These are phyloP conservation scores for Volutella citrinella DNA, from an alignment of 2,329 filamentous ascomycete species.

Conservation along the genomic window DNA sequence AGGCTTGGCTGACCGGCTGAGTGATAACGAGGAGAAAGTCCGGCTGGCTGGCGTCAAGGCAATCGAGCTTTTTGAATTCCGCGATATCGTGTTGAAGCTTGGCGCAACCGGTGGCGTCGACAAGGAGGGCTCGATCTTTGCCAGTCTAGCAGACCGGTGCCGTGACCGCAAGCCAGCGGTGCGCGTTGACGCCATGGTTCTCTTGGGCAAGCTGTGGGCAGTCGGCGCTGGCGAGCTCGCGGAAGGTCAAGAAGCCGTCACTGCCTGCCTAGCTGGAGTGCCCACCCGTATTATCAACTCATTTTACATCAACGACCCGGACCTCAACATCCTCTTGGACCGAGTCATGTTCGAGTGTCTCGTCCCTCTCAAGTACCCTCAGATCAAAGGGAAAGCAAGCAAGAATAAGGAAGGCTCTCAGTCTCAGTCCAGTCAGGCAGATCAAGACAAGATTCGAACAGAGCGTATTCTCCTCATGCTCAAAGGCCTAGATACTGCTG, in stretches of 20 bases:
- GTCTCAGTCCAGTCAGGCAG: slow-evolving; percentile 46
- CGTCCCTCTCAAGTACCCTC: slow-evolving; percentile 84
- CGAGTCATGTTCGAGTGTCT: slow-evolving; percentile 83
- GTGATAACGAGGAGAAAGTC: slow-evolving; percentile 88
- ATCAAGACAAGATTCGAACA: slow-evolving; percentile 74
- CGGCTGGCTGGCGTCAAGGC: slow-evolving; percentile 84
- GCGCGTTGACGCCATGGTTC: slow-evolving; percentile 80
- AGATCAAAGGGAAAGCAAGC: slow-evolving; percentile 55
- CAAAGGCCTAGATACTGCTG: slow-evolving; percentile 70
- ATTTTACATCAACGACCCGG: slow-evolving; percentile 84
- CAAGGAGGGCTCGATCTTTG: slow-evolving; percentile 74
- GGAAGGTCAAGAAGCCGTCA: slow-evolving; percentile 74
- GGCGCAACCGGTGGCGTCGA: slow-evolving; percentile 72
- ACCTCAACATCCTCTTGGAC: slow-evolving; percentile 82
- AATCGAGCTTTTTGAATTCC: slow-evolving; percentile 76
- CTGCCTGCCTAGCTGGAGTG: slow-evolving; percentile 72
- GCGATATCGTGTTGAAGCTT: slow-evolving; percentile 78
- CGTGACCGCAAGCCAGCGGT: slow-evolving; percentile 82
- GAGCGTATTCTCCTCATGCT: slow-evolving; percentile 82
- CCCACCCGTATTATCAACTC: slow-evolving; percentile 83
- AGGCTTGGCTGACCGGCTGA: slow-evolving; percentile 74
- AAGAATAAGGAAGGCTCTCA: slow-evolving; percentile 58
- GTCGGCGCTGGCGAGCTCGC: slow-evolving; percentile 85
- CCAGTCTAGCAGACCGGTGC: slow-evolving; percentile 79
- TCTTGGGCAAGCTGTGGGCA: slow-evolving; percentile 88